Evolutionary conservation across 768 basidiomycete genomes (phyloP), one percentile per base, ranked within the genome.

Genomic region (Amanita rubescens): DNA sequence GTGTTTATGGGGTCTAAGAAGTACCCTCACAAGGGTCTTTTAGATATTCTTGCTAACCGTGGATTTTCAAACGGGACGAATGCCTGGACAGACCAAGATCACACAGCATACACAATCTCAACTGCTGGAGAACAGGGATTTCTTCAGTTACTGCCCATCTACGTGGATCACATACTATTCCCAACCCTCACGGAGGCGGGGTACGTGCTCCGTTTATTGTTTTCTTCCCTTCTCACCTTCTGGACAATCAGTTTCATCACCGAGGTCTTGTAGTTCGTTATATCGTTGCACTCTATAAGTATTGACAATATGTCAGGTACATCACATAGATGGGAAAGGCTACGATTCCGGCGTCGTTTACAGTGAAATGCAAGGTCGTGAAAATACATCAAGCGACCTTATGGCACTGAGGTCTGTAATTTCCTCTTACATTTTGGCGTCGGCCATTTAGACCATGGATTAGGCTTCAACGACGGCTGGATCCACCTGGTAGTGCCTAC

Each of bases 331-430:
- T 66, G 79, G 79, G 2, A 83, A 90, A 63, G 95, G 93, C 7
- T 82, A 94, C 60, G 82, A 98, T 63, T 88, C 90, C 14, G 96
- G 96, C 34, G 96, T 99, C 1, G 95, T 98, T 9, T 97, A 96
- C 68, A 89, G 87, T 63, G 90, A 94, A 71, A 96, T 96, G 94
- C 91, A 94, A 70, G 94, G 93, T 1, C 79, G 95, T 44, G 87
- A 98, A 72, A 97, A 98, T 63, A 93, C 90, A 0, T 82, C 90
- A 1, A 84, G 82, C 9, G 94, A 97, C 70, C 72, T 97, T 41
- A 94, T 96, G 89, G 82, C 85, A 34, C 77, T 94, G 24, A 72
- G 81, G 92, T 93, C 57, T 39, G 81, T 74, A 27, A 8, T 32
- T 24, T 45, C 14, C 20, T 35, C 17, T 47, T n/a, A 50, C n/a